A percentile compares a stretch with the other conserved stretches of the same genome.
Evolutionary conservation across 352 stramenopile species (phyloP).

Genomic region (Globisporangium mamillatum): DNA sequence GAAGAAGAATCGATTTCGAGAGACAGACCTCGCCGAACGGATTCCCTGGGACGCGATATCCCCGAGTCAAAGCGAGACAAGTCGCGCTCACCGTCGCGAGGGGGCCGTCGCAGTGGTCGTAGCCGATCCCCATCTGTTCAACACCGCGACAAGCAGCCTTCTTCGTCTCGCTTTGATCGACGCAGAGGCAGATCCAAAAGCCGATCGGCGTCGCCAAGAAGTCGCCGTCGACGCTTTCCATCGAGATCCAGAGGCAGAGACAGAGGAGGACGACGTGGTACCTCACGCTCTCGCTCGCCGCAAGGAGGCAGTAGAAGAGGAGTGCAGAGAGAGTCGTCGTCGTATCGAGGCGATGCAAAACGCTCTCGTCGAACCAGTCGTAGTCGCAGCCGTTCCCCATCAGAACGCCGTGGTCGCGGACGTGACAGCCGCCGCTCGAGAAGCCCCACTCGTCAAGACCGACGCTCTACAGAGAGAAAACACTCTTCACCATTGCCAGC

Average conservation of each 20-base stretch:
- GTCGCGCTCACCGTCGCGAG: background rate
- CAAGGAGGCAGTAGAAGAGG: background rate
- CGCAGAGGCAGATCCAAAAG: conserved; percentile 1
- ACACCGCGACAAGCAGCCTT: background rate
- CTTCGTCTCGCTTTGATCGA: conserved; percentile 3
- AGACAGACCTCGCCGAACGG: conserved; percentile 16
- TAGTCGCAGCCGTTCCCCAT: background rate
- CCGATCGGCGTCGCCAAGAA: conserved; percentile 7
- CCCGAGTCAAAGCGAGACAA: conserved; percentile 2
- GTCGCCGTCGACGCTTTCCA: conserved; percentile 18
- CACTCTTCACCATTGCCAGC: background rate
- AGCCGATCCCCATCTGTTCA: background rate
- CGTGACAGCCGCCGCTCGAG: conserved; percentile 10
- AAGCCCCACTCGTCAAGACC: conserved; percentile 9
- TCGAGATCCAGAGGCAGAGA: conserved; percentile 25
- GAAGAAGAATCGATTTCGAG: background rate
- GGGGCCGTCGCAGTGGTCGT: conserved; percentile 5
- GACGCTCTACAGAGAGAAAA: conserved; percentile 4
- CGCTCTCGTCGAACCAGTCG: background rate
- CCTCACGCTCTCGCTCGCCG: conserved; percentile 10
- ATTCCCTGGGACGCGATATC: conserved; percentile 25
- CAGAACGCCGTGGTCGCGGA: background rate
- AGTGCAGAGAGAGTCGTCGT: background rate
- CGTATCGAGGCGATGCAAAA: background rate
- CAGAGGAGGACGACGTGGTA: background rate